Evolutionary conservation across 2,329 filamentous ascomycete species (phyloP).

Genomic region (Cladosporium halotolerans): DNA sequence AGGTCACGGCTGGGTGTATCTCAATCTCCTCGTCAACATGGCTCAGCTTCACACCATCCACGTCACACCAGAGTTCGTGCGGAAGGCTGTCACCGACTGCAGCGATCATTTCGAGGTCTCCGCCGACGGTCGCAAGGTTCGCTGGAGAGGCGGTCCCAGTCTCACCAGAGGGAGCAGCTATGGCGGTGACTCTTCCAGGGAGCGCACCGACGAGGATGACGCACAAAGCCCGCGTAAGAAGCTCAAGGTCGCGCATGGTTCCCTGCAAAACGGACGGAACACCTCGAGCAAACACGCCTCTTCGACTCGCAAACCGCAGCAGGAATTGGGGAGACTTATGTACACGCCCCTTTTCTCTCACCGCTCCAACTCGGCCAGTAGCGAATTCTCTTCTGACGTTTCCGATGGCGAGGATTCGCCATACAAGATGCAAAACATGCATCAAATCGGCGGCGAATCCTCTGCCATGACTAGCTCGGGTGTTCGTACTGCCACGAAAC

Average conservation of each 20-base stretch:
- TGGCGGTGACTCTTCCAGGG: conserved; percentile 20
- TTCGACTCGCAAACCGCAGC: conserved; percentile 9
- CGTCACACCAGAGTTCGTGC: conserved; percentile 71
- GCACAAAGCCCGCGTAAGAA: conserved; percentile 23
- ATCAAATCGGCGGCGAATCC: conserved; percentile 29
- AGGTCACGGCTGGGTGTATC: conserved; percentile 73
- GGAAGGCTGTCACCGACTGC: conserved; percentile 61
- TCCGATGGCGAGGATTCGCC: conserved; percentile 31
- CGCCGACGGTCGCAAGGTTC: conserved; percentile 67
- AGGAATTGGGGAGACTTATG: conserved; percentile 31
- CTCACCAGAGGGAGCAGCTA: conserved; percentile 61
- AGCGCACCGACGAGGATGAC: conserved; percentile 16
- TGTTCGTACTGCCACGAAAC: conserved; percentile 35
- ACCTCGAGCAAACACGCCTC: neutral
- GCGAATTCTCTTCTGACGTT: conserved; percentile 31
- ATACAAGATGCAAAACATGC: conserved; percentile 9
- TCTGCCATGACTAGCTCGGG: conserved; percentile 42
- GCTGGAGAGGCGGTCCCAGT: conserved; percentile 66
- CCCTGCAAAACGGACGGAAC: neutral
- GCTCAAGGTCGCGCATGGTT: conserved; percentile 21
- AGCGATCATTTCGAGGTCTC: conserved; percentile 74
- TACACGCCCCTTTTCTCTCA: conserved; percentile 46
- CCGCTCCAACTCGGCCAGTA: conserved; percentile 36
- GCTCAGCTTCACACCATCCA: conserved; percentile 81
- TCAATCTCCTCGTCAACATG: conserved; percentile 74